Conservation (phyloP, 257 asterid genomes). For the Nemophila menziesii region DNA sequence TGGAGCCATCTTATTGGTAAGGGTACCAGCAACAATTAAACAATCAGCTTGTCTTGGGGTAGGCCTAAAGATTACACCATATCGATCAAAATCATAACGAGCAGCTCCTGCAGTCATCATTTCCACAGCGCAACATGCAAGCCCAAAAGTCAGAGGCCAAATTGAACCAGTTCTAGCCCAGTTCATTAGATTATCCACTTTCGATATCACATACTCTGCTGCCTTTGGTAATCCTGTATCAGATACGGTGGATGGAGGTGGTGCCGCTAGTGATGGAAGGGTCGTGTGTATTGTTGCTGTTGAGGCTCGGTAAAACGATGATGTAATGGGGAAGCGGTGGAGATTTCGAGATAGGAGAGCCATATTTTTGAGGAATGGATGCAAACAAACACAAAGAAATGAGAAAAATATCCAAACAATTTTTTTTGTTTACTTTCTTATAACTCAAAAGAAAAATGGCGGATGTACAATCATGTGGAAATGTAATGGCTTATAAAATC, state of each 20-base stretch:
- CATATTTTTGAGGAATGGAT: background rate
- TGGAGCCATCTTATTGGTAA: slow-evolving; percentile 4
- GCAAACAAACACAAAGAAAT: too few species aligned
- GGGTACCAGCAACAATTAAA: slow-evolving; percentile 1
- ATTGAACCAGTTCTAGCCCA: slow-evolving; percentile 1
- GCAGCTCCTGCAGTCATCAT: background rate
- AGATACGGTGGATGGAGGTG: background rate
- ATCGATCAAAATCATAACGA: background rate
- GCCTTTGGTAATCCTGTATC: background rate
- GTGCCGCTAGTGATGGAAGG: background rate
- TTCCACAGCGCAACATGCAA: background rate
- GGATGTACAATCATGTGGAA: too few species aligned
- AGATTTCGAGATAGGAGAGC: background rate
- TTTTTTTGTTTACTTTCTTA: too few species aligned
- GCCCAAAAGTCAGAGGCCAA: slow-evolving; percentile 1
- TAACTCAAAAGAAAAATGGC: too few species aligned
- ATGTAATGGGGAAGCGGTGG: background rate
- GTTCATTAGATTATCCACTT: background rate
- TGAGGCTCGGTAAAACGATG: background rate
- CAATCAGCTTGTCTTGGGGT: background rate
- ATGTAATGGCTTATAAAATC: too few species aligned
- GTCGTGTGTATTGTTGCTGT: too few species aligned
- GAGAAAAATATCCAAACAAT: too few species aligned
- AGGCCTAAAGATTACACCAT: background rate
- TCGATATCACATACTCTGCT: background rate